Evolutionary conservation across 140 eudicot genomes (phyloP).

Genomic region (Flaveria floridana): DNA sequence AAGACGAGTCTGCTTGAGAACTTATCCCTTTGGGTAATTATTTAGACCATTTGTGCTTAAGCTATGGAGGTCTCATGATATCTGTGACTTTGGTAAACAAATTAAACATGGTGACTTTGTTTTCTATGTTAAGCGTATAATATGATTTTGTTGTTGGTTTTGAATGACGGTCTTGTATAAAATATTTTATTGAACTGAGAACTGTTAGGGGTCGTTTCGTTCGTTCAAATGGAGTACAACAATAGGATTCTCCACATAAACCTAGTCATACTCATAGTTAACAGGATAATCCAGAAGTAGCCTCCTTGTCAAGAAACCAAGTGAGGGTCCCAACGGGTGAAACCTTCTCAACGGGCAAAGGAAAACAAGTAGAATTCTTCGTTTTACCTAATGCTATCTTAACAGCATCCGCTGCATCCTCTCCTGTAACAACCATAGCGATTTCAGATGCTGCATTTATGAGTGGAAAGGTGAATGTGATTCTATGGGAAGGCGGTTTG

Average conservation of each 20-base stretch:
- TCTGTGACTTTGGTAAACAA: slow-evolving; percentile 14
- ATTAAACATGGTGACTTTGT: slow-evolving; percentile 6
- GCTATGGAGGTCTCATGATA: slow-evolving; percentile 26
- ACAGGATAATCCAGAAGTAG: slow-evolving; percentile 28
- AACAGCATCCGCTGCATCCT: slow-evolving; percentile 35
- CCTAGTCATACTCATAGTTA: neutral
- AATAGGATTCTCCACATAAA: no score
- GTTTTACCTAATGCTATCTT: slow-evolving; percentile 25
- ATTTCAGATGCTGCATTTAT: slow-evolving; percentile 33
- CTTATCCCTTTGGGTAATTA: neutral
- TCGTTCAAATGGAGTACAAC: neutral
- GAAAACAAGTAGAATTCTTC: neutral
- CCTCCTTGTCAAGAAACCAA: slow-evolving; percentile 35
- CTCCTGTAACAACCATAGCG: slow-evolving; percentile 39
- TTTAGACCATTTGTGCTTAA: slow-evolving; percentile 24
- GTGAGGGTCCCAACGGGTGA: slow-evolving; percentile 35
- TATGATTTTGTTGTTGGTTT: slow-evolving; percentile 10
- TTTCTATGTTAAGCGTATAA: neutral
- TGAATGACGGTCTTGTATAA: neutral
- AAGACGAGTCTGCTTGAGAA: slow-evolving; percentile 45
- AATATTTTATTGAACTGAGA: neutral
- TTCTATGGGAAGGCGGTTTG: slow-evolving; percentile 33
- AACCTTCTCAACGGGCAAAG: slow-evolving; percentile 38
- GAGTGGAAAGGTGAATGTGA: slow-evolving; percentile 39
- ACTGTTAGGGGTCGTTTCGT: neutral